Conservation (phyloP, 192 early-diverging fungal genomes). For the Entophlyctis luteolus region DNA sequence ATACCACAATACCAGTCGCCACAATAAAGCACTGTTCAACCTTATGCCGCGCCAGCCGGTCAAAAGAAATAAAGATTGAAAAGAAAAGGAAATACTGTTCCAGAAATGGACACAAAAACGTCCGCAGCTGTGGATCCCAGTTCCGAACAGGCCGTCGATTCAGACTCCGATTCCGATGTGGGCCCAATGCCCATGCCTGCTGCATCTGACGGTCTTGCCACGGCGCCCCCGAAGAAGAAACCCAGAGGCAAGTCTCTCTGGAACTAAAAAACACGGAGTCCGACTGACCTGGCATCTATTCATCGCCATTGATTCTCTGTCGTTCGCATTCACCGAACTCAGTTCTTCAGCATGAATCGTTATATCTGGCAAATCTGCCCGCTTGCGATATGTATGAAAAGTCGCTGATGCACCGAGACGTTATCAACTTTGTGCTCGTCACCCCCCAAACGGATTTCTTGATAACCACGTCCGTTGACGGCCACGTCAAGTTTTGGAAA, state of each 20-base stretch:
- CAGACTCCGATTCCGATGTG: not conserved
- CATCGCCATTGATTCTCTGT: too few relatives aligned
- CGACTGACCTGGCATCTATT: not conserved
- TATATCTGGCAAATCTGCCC: conserved; percentile 81
- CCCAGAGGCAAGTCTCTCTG: not conserved
- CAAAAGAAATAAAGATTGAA: too few relatives aligned
- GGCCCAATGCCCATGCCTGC: conserved; percentile 13
- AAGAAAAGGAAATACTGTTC: too few relatives aligned
- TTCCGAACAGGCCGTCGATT: too few relatives aligned
- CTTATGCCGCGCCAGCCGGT: too few relatives aligned
- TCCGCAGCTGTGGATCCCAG: too few relatives aligned
- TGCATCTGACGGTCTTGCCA: not conserved
- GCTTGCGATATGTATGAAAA: conserved; percentile 86
- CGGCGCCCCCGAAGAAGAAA: conserved; percentile 34
- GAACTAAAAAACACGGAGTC: not conserved
- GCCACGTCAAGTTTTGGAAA: conserved; percentile 99
- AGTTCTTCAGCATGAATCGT: conserved; percentile 57
- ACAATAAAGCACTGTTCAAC: too few relatives aligned
- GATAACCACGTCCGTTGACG: conserved; percentile 90
- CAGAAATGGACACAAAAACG: too few relatives aligned
- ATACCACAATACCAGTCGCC: too few relatives aligned
- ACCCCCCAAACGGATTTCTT: conserved; percentile 79
- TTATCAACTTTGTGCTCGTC: conserved; percentile 71
- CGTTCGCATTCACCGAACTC: not conserved
- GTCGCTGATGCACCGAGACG: conserved; percentile 94